Conservation (phyloP, 2,329 filamentous ascomycete genomes). For the Diplodia intermedia region DNA sequence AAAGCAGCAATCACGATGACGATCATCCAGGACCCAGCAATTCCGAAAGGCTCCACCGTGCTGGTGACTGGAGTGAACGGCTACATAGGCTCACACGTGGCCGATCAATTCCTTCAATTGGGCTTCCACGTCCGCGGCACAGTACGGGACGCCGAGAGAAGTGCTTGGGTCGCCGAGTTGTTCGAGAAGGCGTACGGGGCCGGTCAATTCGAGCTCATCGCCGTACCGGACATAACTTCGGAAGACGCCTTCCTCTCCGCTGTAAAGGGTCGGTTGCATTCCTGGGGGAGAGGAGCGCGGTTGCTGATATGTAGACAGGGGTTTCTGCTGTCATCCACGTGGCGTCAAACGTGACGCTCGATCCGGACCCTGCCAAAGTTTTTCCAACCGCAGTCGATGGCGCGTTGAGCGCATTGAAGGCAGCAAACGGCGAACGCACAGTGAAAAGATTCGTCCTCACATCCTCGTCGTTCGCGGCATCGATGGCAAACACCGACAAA, state of each 20-base stretch:
- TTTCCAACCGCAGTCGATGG: slow-evolving; percentile 51
- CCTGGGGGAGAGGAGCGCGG: neutral
- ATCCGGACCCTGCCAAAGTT: slow-evolving; percentile 49
- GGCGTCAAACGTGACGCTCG: slow-evolving; percentile 52
- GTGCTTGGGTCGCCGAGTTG: slow-evolving; percentile 42
- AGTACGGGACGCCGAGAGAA: slow-evolving; percentile 41
- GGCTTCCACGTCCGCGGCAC: slow-evolving; percentile 47
- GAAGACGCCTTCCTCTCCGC: slow-evolving; percentile 39
- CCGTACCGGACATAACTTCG: slow-evolving; percentile 41
- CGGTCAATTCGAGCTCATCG: slow-evolving; percentile 40
- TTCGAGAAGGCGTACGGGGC: slow-evolving; percentile 40
- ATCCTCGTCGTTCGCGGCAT: slow-evolving; percentile 51
- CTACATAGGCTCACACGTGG: slow-evolving; percentile 45
- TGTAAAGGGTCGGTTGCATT: slow-evolving; percentile 37
- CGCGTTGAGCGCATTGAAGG: slow-evolving; percentile 49
- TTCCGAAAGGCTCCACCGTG: slow-evolving; percentile 37
- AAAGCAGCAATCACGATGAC: neutral
- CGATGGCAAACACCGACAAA: slow-evolving; percentile 38
- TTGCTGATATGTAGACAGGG: slow-evolving; percentile 37
- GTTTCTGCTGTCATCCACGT: slow-evolving; percentile 54
- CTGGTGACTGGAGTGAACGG: slow-evolving; percentile 48
- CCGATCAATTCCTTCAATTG: slow-evolving; percentile 41
- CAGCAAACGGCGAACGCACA: slow-evolving; percentile 50
- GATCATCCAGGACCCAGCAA: neutral
- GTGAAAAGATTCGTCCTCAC: slow-evolving; percentile 56